Conservation (phyloP, 805 yeast genomes). For the Wickerhamiella siamensis region DNA sequence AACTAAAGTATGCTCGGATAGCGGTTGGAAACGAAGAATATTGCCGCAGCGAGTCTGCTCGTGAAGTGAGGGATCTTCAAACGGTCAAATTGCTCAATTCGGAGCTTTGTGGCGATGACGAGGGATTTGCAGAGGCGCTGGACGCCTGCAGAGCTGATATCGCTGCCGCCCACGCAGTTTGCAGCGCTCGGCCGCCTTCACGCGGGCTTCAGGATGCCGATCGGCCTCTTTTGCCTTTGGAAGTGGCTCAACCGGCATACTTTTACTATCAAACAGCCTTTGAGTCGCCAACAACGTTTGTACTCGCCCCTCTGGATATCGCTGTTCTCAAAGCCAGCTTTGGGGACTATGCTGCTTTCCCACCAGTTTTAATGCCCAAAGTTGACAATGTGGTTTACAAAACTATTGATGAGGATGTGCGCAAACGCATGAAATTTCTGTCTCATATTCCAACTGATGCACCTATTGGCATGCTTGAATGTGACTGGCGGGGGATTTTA, state of each 20-base stretch:
- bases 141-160: conserved; percentile 24
- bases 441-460: conserved; percentile 78
- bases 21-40: conserved; percentile 50
- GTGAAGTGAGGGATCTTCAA: conserved; percentile 43
- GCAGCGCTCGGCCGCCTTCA: neutral
- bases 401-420: conserved; percentile 44
- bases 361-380: conserved; percentile 43
- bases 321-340: conserved; percentile 53
- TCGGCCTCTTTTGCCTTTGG: conserved; percentile 18
- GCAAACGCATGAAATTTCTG: conserved; percentile 54
- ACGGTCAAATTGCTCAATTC: conserved; percentile 40
- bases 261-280: conserved; percentile 72
- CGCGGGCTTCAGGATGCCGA: neutral
- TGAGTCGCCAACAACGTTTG: conserved; percentile 48
- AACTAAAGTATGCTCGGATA: conserved; percentile 43
- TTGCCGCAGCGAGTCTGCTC: conserved; percentile 37
- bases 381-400: conserved; percentile 63
- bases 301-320: conserved; percentile 66
- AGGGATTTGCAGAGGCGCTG: conserved; percentile 14
- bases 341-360: conserved; percentile 51
- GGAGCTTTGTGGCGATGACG: conserved; percentile 12
- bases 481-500: conserved; percentile 52
- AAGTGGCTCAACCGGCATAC: conserved; percentile 29
- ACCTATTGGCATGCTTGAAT: conserved; percentile 66
- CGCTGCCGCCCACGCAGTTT: conserved; percentile 33